Evolutionary conservation across 495 filamentous ascomycete genomes (phyloP).

Genomic region (Bombardia bombarda): DNA sequence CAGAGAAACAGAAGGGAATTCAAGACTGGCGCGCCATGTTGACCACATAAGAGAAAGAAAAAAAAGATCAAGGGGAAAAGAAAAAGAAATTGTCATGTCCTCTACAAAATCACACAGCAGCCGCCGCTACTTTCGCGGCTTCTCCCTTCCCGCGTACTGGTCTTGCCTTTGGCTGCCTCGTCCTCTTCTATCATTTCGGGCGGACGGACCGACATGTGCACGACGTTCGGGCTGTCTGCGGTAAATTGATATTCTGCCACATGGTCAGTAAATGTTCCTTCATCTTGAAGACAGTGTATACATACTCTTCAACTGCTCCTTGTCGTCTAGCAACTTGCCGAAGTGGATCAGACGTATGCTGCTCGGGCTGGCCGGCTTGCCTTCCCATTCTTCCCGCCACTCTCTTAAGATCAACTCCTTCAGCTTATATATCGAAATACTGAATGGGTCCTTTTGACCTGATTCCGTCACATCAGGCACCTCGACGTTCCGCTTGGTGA

Average conservation of each 20-base stretch:
- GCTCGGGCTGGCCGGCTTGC: conserved; percentile 70
- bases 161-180: conserved; percentile 66
- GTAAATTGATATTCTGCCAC: conserved; percentile 69
- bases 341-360: conserved; percentile 84
- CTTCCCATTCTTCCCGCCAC: conserved; percentile 88
- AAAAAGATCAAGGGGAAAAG: background rate
- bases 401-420: conserved; percentile 89
- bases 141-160: conserved; percentile 49
- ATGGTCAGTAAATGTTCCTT: background rate
- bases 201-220: conserved; percentile 90
- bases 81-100: background rate
- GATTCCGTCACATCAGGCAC: conserved; percentile 52
- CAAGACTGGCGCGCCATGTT: background rate
- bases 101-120: conserved; percentile 73
- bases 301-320: conserved; percentile 56
- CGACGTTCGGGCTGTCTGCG: conserved; percentile 62
- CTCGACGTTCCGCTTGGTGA: conserved; percentile 66
- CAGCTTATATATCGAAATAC: conserved; percentile 81
- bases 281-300: background rate
- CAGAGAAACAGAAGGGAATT: background rate
- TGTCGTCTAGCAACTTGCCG: conserved; percentile 81
- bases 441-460: conserved; percentile 64
- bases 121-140: conserved; percentile 58
- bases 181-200: conserved; percentile 83
- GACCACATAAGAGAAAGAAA: background rate